Conservation (phyloP, 2,329 filamentous ascomycete genomes). For the Fusarium sp. region DNA sequence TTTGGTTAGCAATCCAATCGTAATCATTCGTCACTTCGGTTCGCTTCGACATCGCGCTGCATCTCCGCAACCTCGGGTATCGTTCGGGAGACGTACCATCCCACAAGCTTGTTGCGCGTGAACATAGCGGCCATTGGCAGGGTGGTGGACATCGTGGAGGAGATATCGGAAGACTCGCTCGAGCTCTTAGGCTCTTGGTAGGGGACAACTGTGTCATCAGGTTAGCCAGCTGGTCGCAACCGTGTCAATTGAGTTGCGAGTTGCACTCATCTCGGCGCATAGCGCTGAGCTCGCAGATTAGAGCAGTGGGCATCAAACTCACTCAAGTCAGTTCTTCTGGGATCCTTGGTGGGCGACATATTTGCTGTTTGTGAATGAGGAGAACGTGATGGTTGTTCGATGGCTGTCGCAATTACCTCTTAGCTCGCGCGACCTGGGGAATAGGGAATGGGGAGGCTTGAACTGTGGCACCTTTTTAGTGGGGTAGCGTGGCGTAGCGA, state of each 20-base stretch:
- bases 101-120: conserved; percentile 86
- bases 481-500: conserved; percentile 34
- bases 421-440: conserved; percentile 34
- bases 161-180: conserved; percentile 75
- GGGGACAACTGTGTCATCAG: conserved; percentile 77
- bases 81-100: conserved; percentile 64
- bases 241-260: conserved; percentile 8
- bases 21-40: background rate
- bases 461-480: conserved; percentile 24
- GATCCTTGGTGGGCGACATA: conserved; percentile 61
- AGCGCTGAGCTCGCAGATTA: background rate
- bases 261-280: background rate
- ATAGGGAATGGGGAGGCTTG: conserved; percentile 16
- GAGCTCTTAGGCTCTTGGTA: conserved; percentile 82
- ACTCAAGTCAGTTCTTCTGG: conserved; percentile 62
- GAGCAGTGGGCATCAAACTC: conserved; percentile 30
- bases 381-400: conserved; percentile 25
- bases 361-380: conserved; percentile 27
- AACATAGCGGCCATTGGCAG: conserved; percentile 87
- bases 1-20: conserved; percentile 17
- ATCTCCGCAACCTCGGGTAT: conserved; percentile 1
- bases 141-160: conserved; percentile 79
- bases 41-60: conserved; percentile 20
- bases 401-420: conserved; percentile 43
- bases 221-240: conserved; percentile 28